Evolutionary conservation across 495 filamentous ascomycete species (phyloP).

Genomic region (Glarea lozoyensis): DNA sequence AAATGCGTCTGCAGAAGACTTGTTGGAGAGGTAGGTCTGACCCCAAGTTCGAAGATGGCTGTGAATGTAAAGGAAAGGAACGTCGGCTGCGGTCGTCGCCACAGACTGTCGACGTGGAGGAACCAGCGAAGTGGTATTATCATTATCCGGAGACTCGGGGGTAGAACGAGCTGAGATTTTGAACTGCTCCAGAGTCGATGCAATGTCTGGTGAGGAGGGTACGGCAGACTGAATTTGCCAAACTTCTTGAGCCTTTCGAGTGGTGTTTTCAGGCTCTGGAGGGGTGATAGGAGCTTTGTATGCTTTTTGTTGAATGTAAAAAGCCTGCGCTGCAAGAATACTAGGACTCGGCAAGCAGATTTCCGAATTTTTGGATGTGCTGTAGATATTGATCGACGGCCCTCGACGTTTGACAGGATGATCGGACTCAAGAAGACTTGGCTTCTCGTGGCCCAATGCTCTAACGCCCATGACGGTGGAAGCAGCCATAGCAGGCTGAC

Average conservation of each 20-base stretch:
- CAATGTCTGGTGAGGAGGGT: not conserved
- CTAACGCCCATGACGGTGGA: too few species aligned
- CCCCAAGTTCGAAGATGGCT: constrained; percentile 19
- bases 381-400: not conserved
- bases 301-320: constrained; percentile 8
- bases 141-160: not conserved
- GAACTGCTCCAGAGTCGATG: constrained; percentile 6
- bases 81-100: not conserved
- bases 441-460: too few species aligned
- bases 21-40: constrained; percentile 13
- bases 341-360: constrained; percentile 14
- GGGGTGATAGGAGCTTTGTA: constrained; percentile 5
- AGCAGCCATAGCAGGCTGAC: too few species aligned
- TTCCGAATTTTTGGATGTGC: too few species aligned
- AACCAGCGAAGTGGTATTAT: not conserved
- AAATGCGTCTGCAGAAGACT: constrained; percentile 17
- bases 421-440: too few species aligned
- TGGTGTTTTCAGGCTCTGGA: constrained; percentile 2
- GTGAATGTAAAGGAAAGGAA: constrained; percentile 18
- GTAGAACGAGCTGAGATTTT: not conserved
- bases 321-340: constrained; percentile 15
- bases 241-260: constrained; percentile 16
- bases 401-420: too few species aligned
- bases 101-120: not conserved
- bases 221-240: constrained; percentile 11